A percentile compares a stretch with the other conserved stretches of the same genome.
Evolutionary conservation across 2,329 filamentous ascomycete species (phyloP).

Genomic region (Cordyceps fumosorosea): DNA sequence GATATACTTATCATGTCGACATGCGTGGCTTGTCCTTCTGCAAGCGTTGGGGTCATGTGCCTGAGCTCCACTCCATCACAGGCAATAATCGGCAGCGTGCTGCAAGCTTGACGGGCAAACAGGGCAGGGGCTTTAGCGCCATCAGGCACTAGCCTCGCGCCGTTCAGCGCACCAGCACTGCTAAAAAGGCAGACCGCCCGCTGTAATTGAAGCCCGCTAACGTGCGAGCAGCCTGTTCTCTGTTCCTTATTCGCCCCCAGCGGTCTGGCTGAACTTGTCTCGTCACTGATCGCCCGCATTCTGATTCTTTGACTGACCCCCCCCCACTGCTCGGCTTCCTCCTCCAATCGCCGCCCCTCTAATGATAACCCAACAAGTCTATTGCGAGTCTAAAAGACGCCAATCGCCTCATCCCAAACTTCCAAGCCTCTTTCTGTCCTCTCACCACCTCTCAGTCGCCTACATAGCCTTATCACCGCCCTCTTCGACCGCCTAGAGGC

Average conservation of each 20-base stretch:
- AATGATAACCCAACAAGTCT: constrained; percentile 11
- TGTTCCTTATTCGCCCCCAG: neutral
- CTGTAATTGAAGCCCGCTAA: neutral
- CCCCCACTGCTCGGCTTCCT: constrained; percentile 7
- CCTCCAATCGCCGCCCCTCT: constrained; percentile 11
- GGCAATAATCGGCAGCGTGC: neutral
- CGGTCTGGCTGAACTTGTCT: neutral
- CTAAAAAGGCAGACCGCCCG: neutral
- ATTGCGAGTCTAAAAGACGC: constrained; percentile 11
- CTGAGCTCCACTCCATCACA: neutral
- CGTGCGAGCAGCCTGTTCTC: neutral
- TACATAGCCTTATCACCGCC: neutral
- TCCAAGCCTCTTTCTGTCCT: neutral
- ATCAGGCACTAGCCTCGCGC: neutral
- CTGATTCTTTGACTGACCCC: neutral
- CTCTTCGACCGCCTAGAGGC: neutral
- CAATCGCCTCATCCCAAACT: constrained; percentile 5
- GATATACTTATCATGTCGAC: neutral
- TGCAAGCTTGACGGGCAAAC: neutral
- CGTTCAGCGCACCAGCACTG: neutral
- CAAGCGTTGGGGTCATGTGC: neutral
- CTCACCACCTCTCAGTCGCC: neutral
- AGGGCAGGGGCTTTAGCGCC: neutral
- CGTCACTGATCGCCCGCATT: neutral
- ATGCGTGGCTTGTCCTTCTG: neutral